phyloP scores from a whole-genome alignment of 805 yeast genomes.

The Candida morakotiae region DNA sequence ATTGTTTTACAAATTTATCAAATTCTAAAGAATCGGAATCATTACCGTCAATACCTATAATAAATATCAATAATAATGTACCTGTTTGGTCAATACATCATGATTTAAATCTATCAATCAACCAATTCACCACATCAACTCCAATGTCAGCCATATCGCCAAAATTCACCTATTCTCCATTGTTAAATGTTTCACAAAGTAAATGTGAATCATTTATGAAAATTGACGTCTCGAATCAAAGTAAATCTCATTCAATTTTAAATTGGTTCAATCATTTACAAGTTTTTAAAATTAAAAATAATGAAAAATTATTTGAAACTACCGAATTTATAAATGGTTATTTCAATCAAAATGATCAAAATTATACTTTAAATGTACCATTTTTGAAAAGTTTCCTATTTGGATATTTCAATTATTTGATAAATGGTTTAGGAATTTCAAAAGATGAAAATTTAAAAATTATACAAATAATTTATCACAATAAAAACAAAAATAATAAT shows the following conservation, averaged over 20 bases:
- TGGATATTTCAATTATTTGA: constrained; percentile 32
- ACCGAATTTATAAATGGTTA: constrained; percentile 32
- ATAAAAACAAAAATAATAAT: constrained; percentile 7
- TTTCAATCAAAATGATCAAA: constrained; percentile 10
- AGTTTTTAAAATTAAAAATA: constrained; percentile 7
- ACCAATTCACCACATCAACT: constrained; percentile 9
- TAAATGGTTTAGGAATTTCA: constrained; percentile 22
- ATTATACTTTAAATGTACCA: constrained; percentile 28
- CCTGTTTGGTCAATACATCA: constrained; percentile 19
- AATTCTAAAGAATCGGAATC: neutral
- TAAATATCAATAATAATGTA: constrained; percentile 2
- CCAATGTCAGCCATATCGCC: constrained; percentile 15
- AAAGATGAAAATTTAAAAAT: constrained; percentile 19
- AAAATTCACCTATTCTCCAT: constrained; percentile 2
- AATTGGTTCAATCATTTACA: constrained; percentile 26
- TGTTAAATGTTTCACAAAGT: constrained; percentile 18
- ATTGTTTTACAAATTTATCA: constrained; percentile 4
- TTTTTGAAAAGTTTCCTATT: constrained; percentile 35
- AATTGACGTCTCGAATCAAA: constrained; percentile 11
- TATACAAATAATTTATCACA: constrained; percentile 28
- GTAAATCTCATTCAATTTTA: constrained; percentile 10
- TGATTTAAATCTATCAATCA: constrained; percentile 13
- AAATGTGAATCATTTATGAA: constrained; percentile 21
- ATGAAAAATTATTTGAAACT: constrained; percentile 8
- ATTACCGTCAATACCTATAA: neutral